These are phyloP conservation scores for Talaromyces sp. DNA, from an alignment of 2,329 filamentous ascomycete species.

Conservation along the genomic window DNA sequence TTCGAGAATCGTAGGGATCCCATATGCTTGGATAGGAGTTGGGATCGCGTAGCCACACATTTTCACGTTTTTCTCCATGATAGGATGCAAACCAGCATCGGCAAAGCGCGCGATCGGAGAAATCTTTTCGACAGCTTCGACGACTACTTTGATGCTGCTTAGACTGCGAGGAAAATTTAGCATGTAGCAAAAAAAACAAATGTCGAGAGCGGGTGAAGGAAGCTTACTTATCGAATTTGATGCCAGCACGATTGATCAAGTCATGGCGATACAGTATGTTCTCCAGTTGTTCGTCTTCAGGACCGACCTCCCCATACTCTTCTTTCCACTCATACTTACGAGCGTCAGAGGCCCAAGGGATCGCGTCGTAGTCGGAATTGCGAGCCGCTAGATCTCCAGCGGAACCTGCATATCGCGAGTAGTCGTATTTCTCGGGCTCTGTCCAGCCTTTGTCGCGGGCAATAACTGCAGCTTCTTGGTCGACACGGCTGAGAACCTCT, in stretches of 20 bases:
- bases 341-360: slow-evolving; percentile 54
- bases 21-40: slow-evolving; percentile 84
- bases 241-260: slow-evolving; percentile 52
- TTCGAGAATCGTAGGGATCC: slow-evolving; percentile 71
- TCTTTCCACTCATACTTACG: slow-evolving; percentile 77
- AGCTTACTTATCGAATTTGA: slow-evolving; percentile 61
- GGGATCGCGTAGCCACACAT: slow-evolving; percentile 67
- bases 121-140: slow-evolving; percentile 49
- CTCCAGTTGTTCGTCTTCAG: slow-evolving; percentile 67
- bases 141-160: slow-evolving; percentile 48
- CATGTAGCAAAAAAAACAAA: slow-evolving; percentile 3
- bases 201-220: not conserved
- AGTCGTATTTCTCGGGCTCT: slow-evolving; percentile 37
- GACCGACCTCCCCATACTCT: slow-evolving; percentile 81
- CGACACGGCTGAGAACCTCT: slow-evolving; percentile 22
- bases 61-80: slow-evolving; percentile 72
- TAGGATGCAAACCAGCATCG: slow-evolving; percentile 78
- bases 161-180: slow-evolving; percentile 31
- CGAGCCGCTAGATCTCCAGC: slow-evolving; percentile 21
- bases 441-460: slow-evolving; percentile 41
- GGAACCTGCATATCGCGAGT: slow-evolving; percentile 28
- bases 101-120: slow-evolving; percentile 58
- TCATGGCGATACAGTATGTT: slow-evolving; percentile 64
- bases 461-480: slow-evolving; percentile 28
- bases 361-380: slow-evolving; percentile 22